phyloP scores from a whole-genome alignment of 148 eudicot species.

The Nyssa sinensis region DNA sequence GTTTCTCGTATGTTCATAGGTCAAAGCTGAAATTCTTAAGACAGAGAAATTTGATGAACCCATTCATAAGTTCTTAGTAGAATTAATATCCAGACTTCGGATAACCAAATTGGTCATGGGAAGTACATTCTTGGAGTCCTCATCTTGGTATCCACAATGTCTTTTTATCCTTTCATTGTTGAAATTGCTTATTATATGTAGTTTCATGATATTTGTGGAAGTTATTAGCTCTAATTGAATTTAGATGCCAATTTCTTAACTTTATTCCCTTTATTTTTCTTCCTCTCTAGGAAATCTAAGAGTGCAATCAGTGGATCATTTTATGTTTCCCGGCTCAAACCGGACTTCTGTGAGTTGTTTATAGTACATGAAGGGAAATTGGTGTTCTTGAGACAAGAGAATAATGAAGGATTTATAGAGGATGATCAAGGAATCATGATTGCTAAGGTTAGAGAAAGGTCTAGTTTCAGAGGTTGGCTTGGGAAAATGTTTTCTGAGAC shows the following conservation, averaged over 20 bases:
- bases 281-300: slow-evolving; percentile 48
- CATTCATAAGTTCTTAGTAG: slow-evolving; percentile 43
- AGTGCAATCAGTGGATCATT: slow-evolving; percentile 44
- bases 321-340: slow-evolving; percentile 50
- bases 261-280: not conserved
- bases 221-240: not conserved
- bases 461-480: slow-evolving; percentile 51
- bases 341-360: slow-evolving; percentile 61
- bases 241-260: too few relatives aligned
- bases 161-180: not conserved
- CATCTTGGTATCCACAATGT: slow-evolving; percentile 44
- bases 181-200: too few relatives aligned
- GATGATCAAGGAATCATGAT: slow-evolving; percentile 52
- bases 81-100: slow-evolving; percentile 36
- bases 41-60: slow-evolving; percentile 53
- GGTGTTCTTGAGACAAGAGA: slow-evolving; percentile 50
- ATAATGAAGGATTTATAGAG: slow-evolving; percentile 44
- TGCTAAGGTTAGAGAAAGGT: slow-evolving; percentile 38
- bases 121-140: slow-evolving; percentile 48
- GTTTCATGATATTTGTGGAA: too few relatives aligned
- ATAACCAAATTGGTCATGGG: slow-evolving; percentile 72
- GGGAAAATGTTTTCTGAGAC: slow-evolving; percentile 36
- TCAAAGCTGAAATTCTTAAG: slow-evolving; percentile 50
- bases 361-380: slow-evolving; percentile 51
- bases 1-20: slow-evolving; percentile 30